Base-by-base conservation (phyloP, 495 filamentous ascomycete genomes). In the Glarea lozoyensis region DNA sequence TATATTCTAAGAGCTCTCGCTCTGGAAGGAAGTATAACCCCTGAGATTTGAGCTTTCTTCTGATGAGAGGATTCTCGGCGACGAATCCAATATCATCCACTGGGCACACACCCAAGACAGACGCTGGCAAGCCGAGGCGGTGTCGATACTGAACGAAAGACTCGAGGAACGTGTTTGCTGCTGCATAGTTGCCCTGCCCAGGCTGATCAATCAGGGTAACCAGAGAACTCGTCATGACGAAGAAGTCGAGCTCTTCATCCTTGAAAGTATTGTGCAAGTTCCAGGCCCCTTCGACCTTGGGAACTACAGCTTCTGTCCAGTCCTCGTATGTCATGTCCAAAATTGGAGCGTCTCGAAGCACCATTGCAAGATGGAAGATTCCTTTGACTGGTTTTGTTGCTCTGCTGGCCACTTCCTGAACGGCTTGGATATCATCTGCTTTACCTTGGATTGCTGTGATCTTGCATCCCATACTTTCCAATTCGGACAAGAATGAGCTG, bases 171-270 rank as follows among this genome's bases (percentile, higher is more conserved):
- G 71, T 69, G 52, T 81, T 82, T 18, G 71, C 76, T 0, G 76
- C 71, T 15, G 74, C 70, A 53, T 84, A 84, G 10, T 76, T 75
- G 4, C 73, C 68, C 54, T 85, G 81, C 0, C 70, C 70, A 25
- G 62, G 55, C 49, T 63, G 70, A 0, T 79, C 81, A 22, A 81
- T 60, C 10, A 73, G 58, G 24, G 70, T 74, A n/a, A 72, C 60
- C 5, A 78, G 59, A 4, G 81, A 84, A 3, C 76, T 78, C 34
- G 81, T 69, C 23, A 70, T 64, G 13, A 82, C 60, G 57, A 84
- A 83, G 63, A 85, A 85, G 54, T 83, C 81, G 0, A 82, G 67
- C 55, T n/a, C 53, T 29, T 20, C 49, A 17, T 27, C 3, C 5
- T 10, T 1, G 16, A 32, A 10, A 50, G 19, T 50, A 21, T 69